Evolutionary conservation across 2,329 filamentous ascomycete species (phyloP), one percentile per base, ranked within the genome.

Genomic region (Aspergillus floridensis): DNA sequence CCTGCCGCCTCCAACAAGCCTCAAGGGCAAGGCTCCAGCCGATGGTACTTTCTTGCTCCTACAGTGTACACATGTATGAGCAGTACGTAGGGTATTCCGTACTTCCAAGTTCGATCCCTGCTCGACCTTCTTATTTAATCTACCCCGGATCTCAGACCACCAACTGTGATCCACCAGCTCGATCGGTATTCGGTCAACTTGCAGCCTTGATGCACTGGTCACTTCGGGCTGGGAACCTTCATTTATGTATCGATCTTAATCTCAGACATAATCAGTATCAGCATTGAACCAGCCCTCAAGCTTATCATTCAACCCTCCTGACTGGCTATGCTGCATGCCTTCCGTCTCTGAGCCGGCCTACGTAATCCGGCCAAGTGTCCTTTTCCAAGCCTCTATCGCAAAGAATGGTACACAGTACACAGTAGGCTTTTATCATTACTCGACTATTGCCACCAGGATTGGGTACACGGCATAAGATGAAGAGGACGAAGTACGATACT

Each of bases 61-160:
- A 35, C n/a, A n/a, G n/a, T n/a, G n/a, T n/a, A n/a, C 21, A 21
- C 21, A 21, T 21, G 21, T 21, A n/a, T 26, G 26, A 26, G 26
- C 26, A 29, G 26, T 29, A 29, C 7, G 7, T 29, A 29, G 7
- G 5, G 26, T 29, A 22, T 1, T 22, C 22, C 22, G 22, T 22
- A 22, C 22, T 22, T 22, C 22, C 22, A 22, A 22, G 22, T 22
- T 22, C 22, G 4, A 22, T 22, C 22, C 22, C 22, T 22, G 22
- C 22, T 22, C 4, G 22, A 22, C 4, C 11, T 5, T 41, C 5
- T 41, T 41, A 41, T 3, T 44, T 41, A 41, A n/a, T 44, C 38
- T 54, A 55, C 53, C 53, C 53, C 53, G 47, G 53, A 55, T 55
- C 53, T 55, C 44, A 55, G 53, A 31, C 53, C 24, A 55, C 31